phyloP scores from a whole-genome alignment of 805 yeast genomes.

The Sugiyamaella marilandica region DNA sequence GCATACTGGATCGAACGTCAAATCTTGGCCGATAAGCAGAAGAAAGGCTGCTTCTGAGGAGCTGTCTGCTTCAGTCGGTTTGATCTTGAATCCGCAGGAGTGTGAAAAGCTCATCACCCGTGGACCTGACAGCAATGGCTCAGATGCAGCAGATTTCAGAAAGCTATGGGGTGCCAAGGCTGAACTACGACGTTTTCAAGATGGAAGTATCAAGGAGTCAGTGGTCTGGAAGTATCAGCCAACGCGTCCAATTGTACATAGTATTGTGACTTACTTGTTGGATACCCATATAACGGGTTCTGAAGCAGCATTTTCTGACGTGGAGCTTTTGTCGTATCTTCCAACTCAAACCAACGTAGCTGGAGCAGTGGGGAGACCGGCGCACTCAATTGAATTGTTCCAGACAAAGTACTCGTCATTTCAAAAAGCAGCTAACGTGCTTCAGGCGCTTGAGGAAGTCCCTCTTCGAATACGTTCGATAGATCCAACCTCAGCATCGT shows the following conservation, averaged over 20 bases:
- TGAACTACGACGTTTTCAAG: conserved; percentile 85
- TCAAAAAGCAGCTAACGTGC: conserved; percentile 45
- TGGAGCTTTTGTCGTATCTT: conserved; percentile 8
- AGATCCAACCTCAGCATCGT: conserved; percentile 65
- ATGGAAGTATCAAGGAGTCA: conserved; percentile 85
- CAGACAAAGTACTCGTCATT: conserved; percentile 39
- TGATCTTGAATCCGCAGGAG: conserved; percentile 64
- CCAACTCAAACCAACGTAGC: conserved; percentile 47
- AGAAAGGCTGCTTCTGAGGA: conserved; percentile 10
- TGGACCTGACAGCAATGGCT: conserved; percentile 69
- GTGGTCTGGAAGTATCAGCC: conserved; percentile 71
- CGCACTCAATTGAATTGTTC: conserved; percentile 18
- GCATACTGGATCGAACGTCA: background rate
- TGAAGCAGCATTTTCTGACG: conserved; percentile 6
- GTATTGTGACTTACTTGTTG: conserved; percentile 61
- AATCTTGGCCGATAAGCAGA: conserved; percentile 11
- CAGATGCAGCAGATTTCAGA: conserved; percentile 62
- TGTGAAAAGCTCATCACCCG: conserved; percentile 78
- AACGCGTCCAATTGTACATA: conserved; percentile 56
- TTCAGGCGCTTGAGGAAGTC: conserved; percentile 45
- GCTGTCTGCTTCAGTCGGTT: conserved; percentile 43
- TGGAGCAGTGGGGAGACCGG: conserved; percentile 49
- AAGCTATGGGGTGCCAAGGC: conserved; percentile 87
- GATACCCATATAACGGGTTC: conserved; percentile 50
- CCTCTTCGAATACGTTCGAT: conserved; percentile 73